These are phyloP conservation scores for Ormosia semicastrata DNA, from an alignment of 306 rosid species.

Conservation along the genomic window DNA sequence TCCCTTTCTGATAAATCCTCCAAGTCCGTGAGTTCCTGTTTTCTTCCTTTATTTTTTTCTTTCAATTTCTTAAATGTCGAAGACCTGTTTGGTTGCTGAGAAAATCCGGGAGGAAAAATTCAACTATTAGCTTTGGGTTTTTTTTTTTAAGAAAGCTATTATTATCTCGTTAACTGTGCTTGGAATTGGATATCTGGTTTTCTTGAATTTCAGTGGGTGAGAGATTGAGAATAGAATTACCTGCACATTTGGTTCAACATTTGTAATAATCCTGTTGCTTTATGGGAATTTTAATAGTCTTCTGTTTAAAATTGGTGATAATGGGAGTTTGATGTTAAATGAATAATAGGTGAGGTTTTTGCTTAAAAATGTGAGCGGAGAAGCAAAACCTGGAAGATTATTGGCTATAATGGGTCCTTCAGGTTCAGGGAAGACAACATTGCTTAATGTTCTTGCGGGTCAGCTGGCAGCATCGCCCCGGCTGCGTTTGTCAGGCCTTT, in stretches of 20 bases:
- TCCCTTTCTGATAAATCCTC: conserved; percentile 67
- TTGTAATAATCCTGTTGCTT: not conserved
- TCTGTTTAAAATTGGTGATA: not conserved
- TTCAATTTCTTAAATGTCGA: not conserved
- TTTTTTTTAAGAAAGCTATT: not conserved
- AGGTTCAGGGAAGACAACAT: conserved; percentile 93
- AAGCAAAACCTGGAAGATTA: conserved; percentile 82
- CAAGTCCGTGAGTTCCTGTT: conserved; percentile 50
- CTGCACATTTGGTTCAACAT: conserved; percentile 9
- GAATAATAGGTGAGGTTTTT: conserved; percentile 62
- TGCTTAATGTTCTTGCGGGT: conserved; percentile 86
- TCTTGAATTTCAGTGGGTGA: not conserved
- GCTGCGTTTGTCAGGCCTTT: conserved; percentile 64
- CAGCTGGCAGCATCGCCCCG: conserved; percentile 69
- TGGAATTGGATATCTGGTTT: not conserved
- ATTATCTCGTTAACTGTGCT: not conserved
- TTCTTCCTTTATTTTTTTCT: not conserved
- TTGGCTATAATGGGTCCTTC: conserved; percentile 98
- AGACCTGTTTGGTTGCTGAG: conserved; percentile 2
- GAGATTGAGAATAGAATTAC: not conserved
- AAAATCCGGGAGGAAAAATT: not conserved
- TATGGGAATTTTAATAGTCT: not conserved
- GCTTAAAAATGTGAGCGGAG: conserved; percentile 75
- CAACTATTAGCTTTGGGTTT: not conserved
- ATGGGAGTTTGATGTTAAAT: conserved; percentile 13